These are phyloP conservation scores for Grifola frondosa DNA, from an alignment of 1,284 basidiomycete species.

Conservation along the genomic window DNA sequence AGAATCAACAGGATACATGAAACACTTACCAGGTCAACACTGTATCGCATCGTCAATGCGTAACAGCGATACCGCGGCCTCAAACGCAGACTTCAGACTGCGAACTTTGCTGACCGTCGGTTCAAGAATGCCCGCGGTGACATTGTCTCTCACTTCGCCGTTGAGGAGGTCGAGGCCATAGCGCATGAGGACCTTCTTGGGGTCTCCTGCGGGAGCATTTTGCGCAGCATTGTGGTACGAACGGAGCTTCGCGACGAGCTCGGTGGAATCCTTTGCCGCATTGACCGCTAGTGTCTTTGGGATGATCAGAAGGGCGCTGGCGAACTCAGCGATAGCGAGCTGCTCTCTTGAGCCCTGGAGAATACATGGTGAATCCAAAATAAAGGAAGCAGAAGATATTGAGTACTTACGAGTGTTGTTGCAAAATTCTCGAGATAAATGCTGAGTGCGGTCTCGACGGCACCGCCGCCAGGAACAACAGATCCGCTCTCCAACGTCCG, in stretches of 20 bases:
- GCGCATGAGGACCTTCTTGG: conserved; percentile 92
- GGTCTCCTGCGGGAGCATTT: conserved; percentile 85
- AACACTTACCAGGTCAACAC: conserved; percentile 70
- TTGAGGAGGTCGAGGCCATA: conserved; percentile 96
- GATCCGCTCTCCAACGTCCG: conserved; percentile 94
- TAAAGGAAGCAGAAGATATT: not conserved
- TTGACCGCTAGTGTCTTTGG: conserved; percentile 98
- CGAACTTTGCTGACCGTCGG: conserved; percentile 97
- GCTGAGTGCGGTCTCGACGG: conserved; percentile 94
- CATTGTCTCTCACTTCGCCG: conserved; percentile 94
- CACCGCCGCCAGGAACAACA: conserved; percentile 97
- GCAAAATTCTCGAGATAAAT: conserved; percentile 99
- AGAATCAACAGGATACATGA: conserved; percentile 2
- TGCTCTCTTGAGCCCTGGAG: conserved; percentile 93
- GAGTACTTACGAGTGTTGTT: conserved; percentile 78
- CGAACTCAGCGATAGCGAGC: conserved; percentile 98
- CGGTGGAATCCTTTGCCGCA: conserved; percentile 98
- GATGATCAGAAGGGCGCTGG: conserved; percentile 89
- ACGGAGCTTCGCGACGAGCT: conserved; percentile 94
- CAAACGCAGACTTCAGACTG: conserved; percentile 94
- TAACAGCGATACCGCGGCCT: conserved; percentile 93
- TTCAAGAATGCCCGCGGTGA: conserved; percentile 91
- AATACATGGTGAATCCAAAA: conserved; percentile 11
- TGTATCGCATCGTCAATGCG: conserved; percentile 96
- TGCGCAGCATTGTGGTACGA: conserved; percentile 98